Base-by-base conservation (phyloP, 2,329 filamentous ascomycete genomes). In the Dactylellina parvicollis region DNA sequence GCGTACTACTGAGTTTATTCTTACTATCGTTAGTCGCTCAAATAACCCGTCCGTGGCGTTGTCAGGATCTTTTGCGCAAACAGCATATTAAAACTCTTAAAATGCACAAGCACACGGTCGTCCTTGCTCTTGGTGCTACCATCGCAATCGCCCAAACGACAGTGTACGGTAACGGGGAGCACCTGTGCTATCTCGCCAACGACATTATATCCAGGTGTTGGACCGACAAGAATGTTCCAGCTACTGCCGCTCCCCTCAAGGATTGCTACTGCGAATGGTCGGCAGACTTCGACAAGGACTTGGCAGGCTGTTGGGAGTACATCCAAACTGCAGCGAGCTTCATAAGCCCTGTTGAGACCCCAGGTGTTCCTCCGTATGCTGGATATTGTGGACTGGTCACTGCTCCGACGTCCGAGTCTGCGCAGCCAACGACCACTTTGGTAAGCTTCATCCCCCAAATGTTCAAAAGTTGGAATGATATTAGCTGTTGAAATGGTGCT, bases 261-360 rank as follows among this genome's bases (percentile, higher is more conserved):
- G 44, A 62, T 14, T 62, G 57, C 34, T 62, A 52, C n/a, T 62
- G 57, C 57, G 46, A 52, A 18, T 62, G 57, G 57, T 40, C 57
- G n/a, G 57, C 57, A 22, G 46, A 62, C 26, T 62, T 62, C 12
- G 57, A 62, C n/a, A 46, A 62, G n/a, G 57, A 62, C 28, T 18
- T 62, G 32, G 52, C 42, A 14, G 57, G 46, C 2, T 62, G 57
- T 42, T 62, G 57, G 57, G 57, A 62, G 46, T 62, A 62, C 28
- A 62, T 62, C 28, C 57, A 62, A 26, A 62, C 57, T 2, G 57
- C 57, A 0, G 57, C 24, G 16, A 62, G 57, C 26, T 62, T 62
- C 32, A 62, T 62, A 22, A 62, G 57, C 14, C 57, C 57, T 3
- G 57, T 52, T 20, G 57, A 62, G 14, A 62, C 57, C n/a, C 57